phyloP scores from a whole-genome alignment of 352 stramenopile species.

The Saprolegnia diclina region DNA sequence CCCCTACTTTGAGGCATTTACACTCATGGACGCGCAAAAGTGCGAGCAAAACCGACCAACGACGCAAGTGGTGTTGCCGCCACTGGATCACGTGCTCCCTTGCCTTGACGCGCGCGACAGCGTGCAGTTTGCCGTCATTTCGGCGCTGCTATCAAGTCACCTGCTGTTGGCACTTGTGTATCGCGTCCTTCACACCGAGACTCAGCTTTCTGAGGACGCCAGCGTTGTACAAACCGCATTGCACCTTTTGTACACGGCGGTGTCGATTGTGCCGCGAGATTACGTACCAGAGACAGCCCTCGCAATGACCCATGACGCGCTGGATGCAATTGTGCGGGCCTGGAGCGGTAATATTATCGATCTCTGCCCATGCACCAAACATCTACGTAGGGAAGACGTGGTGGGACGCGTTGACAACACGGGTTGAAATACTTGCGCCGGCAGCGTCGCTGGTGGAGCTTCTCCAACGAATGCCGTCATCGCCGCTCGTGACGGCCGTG shows the following conservation, averaged over 20 bases:
- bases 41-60: slow-evolving; percentile 71
- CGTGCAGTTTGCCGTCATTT: not conserved
- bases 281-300: not conserved
- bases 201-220: not conserved
- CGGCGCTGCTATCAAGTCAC: not conserved
- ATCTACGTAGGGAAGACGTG: slow-evolving; percentile 2
- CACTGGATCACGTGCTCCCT: not conserved
- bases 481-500: not conserved
- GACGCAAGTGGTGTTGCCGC: not conserved
- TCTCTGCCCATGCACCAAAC: not conserved
- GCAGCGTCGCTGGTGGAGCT: not conserved
- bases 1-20: slow-evolving; percentile 71
- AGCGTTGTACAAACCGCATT: slow-evolving; percentile 8
- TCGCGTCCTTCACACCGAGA: slow-evolving; percentile 1
- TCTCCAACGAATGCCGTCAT: not conserved
- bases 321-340: slow-evolving; percentile 2
- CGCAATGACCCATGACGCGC: not conserved
- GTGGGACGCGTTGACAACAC: slow-evolving; percentile 1
- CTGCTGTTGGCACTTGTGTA: not conserved
- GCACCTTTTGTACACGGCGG: slow-evolving; percentile 4
- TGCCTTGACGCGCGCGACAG: not conserved
- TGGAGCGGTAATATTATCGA: not conserved
- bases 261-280: not conserved
- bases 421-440: not conserved
- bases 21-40: slow-evolving; percentile 57